Evolutionary conservation across 345 rosid genomes (phyloP).

Genomic region (Euphorbia tirucalli): DNA sequence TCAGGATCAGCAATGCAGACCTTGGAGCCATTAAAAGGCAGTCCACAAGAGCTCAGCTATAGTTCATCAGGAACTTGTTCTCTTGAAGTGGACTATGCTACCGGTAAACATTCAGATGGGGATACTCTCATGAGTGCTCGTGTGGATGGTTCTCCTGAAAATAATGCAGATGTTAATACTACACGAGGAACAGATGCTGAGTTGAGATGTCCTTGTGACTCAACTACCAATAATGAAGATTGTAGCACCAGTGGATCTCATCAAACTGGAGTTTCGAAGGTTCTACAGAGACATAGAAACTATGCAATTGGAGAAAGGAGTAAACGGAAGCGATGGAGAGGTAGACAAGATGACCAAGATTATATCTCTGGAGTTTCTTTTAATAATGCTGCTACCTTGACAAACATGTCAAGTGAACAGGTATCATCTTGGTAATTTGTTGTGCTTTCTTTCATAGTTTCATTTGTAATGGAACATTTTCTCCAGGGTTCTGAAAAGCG

Average conservation of each 20-base stretch:
- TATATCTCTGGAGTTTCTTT: slow-evolving; percentile 40
- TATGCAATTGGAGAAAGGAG: slow-evolving; percentile 57
- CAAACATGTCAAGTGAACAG: slow-evolving; percentile 35
- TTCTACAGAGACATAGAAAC: slow-evolving; percentile 46
- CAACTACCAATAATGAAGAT: slow-evolving; percentile 48
- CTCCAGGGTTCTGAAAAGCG: slow-evolving; percentile 38
- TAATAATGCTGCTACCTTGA: slow-evolving; percentile 22
- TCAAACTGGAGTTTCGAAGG: slow-evolving; percentile 43
- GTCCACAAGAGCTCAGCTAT: slow-evolving; percentile 39
- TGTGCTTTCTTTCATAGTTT: slow-evolving; percentile 5
- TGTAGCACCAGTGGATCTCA: slow-evolving; percentile 84
- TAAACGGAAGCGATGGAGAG: slow-evolving; percentile 94
- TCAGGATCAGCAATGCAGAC: slow-evolving; percentile 39
- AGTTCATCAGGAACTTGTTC: slow-evolving; percentile 48
- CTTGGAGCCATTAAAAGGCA: slow-evolving; percentile 37
- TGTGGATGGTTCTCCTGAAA: slow-evolving; percentile 42
- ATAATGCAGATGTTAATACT: slow-evolving; percentile 42
- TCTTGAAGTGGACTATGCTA: slow-evolving; percentile 48
- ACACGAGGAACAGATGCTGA: slow-evolving; percentile 51
- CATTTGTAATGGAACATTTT: slow-evolving; percentile 9
- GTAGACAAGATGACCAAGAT: slow-evolving; percentile 62
- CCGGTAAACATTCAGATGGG: slow-evolving; percentile 54
- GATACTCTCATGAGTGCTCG: slow-evolving; percentile 40
- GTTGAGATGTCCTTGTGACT: slow-evolving; percentile 52
- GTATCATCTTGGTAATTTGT: slow-evolving; percentile 23